Evolutionary conservation across 345 rosid species (phyloP).

Genomic region (Abelmoschus esculentus): DNA sequence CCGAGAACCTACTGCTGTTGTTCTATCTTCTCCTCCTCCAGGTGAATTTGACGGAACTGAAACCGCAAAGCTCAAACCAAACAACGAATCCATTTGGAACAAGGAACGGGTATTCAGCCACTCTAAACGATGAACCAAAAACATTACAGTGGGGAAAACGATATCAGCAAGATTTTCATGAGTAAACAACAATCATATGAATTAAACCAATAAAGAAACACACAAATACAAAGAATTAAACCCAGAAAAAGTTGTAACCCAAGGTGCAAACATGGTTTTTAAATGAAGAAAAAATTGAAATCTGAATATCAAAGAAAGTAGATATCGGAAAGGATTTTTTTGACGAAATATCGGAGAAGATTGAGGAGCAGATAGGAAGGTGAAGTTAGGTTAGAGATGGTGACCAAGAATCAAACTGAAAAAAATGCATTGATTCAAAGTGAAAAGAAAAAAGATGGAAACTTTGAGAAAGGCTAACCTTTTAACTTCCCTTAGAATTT

Average conservation of each 20-base stretch:
- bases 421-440: slow-evolving; percentile 52
- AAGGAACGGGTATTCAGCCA: slow-evolving; percentile 38
- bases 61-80: slow-evolving; percentile 31
- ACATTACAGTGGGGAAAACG: not conserved
- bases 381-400: slow-evolving; percentile 77
- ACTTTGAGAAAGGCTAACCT: slow-evolving; percentile 42
- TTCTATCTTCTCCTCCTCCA: slow-evolving; percentile 21
- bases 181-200: slow-evolving; percentile 24
- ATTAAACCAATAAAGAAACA: slow-evolving; percentile 11
- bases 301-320: not conserved
- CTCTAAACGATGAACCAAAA: slow-evolving; percentile 12
- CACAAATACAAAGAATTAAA: not conserved
- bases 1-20: slow-evolving; percentile 18
- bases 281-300: slow-evolving; percentile 8
- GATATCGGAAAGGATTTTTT: slow-evolving; percentile 14
- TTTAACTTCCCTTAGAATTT: slow-evolving; percentile 53
- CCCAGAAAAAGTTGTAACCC: not conserved
- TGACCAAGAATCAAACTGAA: slow-evolving; percentile 70
- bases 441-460: slow-evolving; percentile 17
- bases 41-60: slow-evolving; percentile 37
- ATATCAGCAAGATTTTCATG: not conserved
- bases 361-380: slow-evolving; percentile 41
- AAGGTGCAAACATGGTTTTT: not conserved
- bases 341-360: no score
- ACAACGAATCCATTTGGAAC: slow-evolving; percentile 38